Evolutionary conservation across 2,329 filamentous ascomycete genomes (phyloP).

Genomic region (Monosporascus sp.): DNA sequence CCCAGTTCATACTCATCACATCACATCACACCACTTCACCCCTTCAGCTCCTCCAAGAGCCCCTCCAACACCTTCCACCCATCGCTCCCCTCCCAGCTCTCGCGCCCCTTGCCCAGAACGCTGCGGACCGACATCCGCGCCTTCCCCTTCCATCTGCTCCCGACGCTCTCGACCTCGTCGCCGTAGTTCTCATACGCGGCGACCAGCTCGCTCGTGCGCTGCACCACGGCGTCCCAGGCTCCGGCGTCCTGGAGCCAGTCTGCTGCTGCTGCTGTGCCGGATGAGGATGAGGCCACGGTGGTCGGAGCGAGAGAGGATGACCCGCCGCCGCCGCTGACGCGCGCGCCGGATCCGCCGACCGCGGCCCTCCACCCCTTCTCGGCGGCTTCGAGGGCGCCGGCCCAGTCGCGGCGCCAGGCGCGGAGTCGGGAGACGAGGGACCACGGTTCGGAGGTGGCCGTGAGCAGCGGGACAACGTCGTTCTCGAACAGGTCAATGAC

Average conservation of each 20-base stretch:
- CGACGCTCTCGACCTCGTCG: slow-evolving; percentile 58
- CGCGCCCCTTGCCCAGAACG: slow-evolving; percentile 75
- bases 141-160: slow-evolving; percentile 82
- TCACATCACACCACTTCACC: slow-evolving; percentile 1
- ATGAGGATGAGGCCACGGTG: slow-evolving; percentile 39
- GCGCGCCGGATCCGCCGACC: slow-evolving; percentile 40
- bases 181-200: slow-evolving; percentile 79
- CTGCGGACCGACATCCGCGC: slow-evolving; percentile 77
- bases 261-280: slow-evolving; percentile 18
- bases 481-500: slow-evolving; percentile 70
- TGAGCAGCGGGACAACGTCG: slow-evolving; percentile 76
- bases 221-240: slow-evolving; percentile 68
- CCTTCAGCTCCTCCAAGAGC: slow-evolving; percentile 45
- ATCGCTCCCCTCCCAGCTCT: slow-evolving; percentile 72
- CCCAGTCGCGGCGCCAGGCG: slow-evolving; percentile 65
- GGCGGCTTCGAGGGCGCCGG: slow-evolving; percentile 70
- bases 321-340: slow-evolving; percentile 58
- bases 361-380: slow-evolving; percentile 87
- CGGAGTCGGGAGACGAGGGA: slow-evolving; percentile 64
- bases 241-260: slow-evolving; percentile 53
- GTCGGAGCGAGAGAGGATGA: slow-evolving; percentile 58
- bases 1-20: not conserved
- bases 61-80: slow-evolving; percentile 60
- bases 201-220: slow-evolving; percentile 74
- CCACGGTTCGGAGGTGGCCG: slow-evolving; percentile 72